Percentiles rank a stretch among this genome's conserved stretches.
phyloP scores from a whole-genome alignment of 169 alveolate species.

The Babesia ovata region DNA sequence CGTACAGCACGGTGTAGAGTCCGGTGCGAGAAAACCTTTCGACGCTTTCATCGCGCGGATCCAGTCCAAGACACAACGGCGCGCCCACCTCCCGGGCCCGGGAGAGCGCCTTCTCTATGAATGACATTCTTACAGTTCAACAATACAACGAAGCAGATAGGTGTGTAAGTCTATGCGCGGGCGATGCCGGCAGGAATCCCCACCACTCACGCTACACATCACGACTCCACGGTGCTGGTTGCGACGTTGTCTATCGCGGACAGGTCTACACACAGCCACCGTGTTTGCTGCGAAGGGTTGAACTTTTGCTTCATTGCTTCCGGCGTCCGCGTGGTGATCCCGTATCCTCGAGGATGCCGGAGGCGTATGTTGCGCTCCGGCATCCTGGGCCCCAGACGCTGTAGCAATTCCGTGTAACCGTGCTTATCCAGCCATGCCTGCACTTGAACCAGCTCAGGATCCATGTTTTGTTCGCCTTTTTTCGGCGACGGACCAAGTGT shows the following conservation, averaged over 20 bases:
- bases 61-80: slow-evolving; percentile 76
- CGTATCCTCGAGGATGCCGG: slow-evolving; percentile 2
- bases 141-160: too few species aligned
- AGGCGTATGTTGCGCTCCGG: slow-evolving; percentile 8
- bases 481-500: neutral
- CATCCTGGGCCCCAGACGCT: neutral
- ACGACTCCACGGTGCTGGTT: neutral
- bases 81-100: slow-evolving; percentile 38
- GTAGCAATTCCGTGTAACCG: slow-evolving; percentile 29
- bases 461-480: slow-evolving; percentile 4
- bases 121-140: slow-evolving; percentile 29
- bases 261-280: slow-evolving; percentile 60
- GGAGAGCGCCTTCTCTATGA: slow-evolving; percentile 38
- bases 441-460: slow-evolving; percentile 28
- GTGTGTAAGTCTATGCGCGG: neutral
- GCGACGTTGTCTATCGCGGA: slow-evolving; percentile 9
- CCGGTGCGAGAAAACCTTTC: slow-evolving; percentile 68
- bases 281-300: slow-evolving; percentile 45
- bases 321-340: slow-evolving; percentile 42
- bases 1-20: slow-evolving; percentile 49
- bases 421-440: slow-evolving; percentile 25
- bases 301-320: slow-evolving; percentile 52
- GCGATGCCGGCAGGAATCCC: neutral
- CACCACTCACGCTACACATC: neutral
- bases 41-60: slow-evolving; percentile 75